Evolutionary conservation across 805 yeast genomes (phyloP), one percentile per base, ranked within the genome.

Genomic region (Lipomyces orientalis): DNA sequence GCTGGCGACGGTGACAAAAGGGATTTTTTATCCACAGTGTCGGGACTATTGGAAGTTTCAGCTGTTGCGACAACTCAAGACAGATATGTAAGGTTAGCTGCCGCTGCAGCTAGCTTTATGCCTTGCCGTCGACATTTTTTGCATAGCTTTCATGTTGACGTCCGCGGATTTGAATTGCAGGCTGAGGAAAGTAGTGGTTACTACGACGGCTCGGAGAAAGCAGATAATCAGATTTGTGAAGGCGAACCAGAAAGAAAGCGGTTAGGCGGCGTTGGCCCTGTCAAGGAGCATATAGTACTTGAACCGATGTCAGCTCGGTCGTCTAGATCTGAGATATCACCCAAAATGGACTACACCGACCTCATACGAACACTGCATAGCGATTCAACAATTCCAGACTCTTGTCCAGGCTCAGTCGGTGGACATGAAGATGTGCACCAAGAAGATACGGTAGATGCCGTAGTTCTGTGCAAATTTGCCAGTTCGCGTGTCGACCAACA

Each of bases 41-140:
- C 49, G n/a, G 49, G n/a, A 43, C 22, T 43, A 2, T n/a, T 22
- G 49, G 49, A 43, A 19, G 22, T 43, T 3, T 12, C n/a, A 43
- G 55, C 55, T 6, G 55, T 52, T 25, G n/a, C 55, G 55, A 52
- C 55, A 52, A 52, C 55, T 12, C 55, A 52, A 34, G 55, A 52
- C 34, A 16, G 55, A 9, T 31, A 52, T 16, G 55, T 52, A 8
- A 25, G 34, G n/a, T 52, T 52, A 25, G 55, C 55, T 6, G 34
- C 55, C 6, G 55, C 55, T 5, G 55, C 55, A 14, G 55, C 55
- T 25, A 52, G 22, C n/a, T 52, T 52, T 14, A 3, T 25, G 9
- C 55, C 55, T 10, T 52, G n/a, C 14, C 55, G 55, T 25, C 55
- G 55, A 16, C 34, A 25, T 52, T 4, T 52, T 4, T 33, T 52